These are phyloP conservation scores for Lomentospora prolificans DNA, from an alignment of 2,329 filamentous ascomycete genomes.

Conservation along the genomic window DNA sequence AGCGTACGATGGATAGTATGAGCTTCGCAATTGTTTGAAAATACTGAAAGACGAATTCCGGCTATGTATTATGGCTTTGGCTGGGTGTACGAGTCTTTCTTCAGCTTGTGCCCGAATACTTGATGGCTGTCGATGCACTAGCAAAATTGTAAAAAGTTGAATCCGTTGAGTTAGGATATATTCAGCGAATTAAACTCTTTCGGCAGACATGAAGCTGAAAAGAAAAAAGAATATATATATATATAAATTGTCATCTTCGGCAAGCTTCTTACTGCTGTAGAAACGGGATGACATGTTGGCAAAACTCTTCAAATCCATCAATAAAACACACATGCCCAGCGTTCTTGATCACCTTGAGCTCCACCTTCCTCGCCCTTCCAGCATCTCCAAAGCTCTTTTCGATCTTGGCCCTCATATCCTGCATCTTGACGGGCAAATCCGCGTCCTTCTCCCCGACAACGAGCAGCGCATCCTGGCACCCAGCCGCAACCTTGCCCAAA, in stretches of 20 bases:
- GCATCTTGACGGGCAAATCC: constrained; percentile 28
- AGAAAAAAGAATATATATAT: not conserved
- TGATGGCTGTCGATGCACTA: constrained; percentile 10
- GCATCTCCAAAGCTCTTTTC: constrained; percentile 20
- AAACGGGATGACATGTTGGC: constrained; percentile 17
- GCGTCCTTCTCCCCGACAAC: constrained; percentile 32
- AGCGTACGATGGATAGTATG: constrained; percentile 24
- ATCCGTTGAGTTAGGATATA: too few relatives aligned
- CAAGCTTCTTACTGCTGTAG: constrained; percentile 10
- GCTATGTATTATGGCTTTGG: constrained; percentile 17
- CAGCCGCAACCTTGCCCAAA: constrained; percentile 20
- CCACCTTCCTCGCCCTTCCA: constrained; percentile 18
- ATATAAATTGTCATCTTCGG: not conserved
- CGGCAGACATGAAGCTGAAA: not conserved
- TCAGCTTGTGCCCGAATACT: constrained; percentile 10
- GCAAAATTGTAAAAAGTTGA: too few relatives aligned
- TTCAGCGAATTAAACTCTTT: too few relatives aligned
- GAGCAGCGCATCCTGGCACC: constrained; percentile 25
- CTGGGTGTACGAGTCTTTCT: constrained; percentile 11
- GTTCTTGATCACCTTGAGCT: constrained; percentile 23
- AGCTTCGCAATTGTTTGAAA: constrained; percentile 23
- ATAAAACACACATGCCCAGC: constrained; percentile 29
- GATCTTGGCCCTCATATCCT: constrained; percentile 24
- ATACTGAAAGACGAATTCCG: constrained; percentile 27
- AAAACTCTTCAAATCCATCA: constrained; percentile 25